Percentiles rank a stretch among this genome's conserved stretches.
phyloP scores from a whole-genome alignment of 2,329 filamentous ascomycete genomes.

The Penicillium fuscoglaucum region DNA sequence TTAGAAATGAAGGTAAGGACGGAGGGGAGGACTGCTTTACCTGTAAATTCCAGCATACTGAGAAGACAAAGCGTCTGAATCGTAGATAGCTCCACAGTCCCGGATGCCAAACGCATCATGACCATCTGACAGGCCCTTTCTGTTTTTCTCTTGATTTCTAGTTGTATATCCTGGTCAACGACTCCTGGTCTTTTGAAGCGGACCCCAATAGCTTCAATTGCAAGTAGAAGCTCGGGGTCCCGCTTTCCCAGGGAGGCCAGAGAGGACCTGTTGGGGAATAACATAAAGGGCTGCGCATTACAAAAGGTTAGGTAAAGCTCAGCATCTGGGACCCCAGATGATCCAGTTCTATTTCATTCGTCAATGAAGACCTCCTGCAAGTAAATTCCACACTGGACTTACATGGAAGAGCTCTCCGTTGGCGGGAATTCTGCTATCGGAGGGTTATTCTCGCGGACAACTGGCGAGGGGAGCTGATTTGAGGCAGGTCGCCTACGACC shows the following conservation, averaged over 20 bases:
- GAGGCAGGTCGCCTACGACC: not conserved
- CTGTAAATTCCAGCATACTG: conserved; percentile 33
- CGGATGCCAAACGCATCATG: conserved; percentile 31
- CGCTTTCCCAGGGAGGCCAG: conserved; percentile 17
- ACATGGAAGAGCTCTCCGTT: not conserved
- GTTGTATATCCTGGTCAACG: conserved; percentile 8
- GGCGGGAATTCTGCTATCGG: not conserved
- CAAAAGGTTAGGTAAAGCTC: conserved; percentile 34
- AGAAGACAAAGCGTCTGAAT: conserved; percentile 37
- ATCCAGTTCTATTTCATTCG: not conserved
- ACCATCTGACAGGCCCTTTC: conserved; percentile 25
- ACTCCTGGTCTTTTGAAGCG: conserved; percentile 26
- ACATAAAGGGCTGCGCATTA: conserved; percentile 36
- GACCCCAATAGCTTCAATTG: conserved; percentile 31
- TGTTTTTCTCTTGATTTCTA: conserved; percentile 19
- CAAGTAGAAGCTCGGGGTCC: conserved; percentile 31
- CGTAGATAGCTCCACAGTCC: conserved; percentile 35
- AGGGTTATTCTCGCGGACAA: not conserved
- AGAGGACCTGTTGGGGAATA: conserved; percentile 28
- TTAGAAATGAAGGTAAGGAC: not conserved
- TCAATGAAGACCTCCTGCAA: not conserved
- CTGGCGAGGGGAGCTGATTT: not conserved
- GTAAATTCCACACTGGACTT: not conserved
- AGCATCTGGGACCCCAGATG: conserved; percentile 7
- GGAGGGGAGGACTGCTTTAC: conserved; percentile 11